phyloP scores from a whole-genome alignment of 371 early-diverging fungal genomes.

The Capillidium heterosporum region DNA sequence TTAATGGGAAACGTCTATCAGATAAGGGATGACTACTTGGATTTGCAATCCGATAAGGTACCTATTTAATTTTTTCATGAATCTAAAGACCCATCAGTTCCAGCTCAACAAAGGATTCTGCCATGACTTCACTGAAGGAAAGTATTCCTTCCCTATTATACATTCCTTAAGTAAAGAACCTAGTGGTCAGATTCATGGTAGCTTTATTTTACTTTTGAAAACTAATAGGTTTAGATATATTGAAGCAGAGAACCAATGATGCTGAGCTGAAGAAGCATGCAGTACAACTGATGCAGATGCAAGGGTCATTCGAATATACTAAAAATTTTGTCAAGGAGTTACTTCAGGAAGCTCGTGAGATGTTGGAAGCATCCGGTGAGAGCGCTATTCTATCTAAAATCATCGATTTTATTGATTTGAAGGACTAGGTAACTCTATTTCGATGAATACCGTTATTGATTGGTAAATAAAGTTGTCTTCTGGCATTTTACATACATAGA shows the following conservation, averaged over 20 bases:
- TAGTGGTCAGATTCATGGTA: constrained; percentile 46
- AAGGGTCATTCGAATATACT: constrained; percentile 4
- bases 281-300: constrained; percentile 50
- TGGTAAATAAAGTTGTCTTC: too few species aligned
- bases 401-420: not conserved
- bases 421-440: too few species aligned
- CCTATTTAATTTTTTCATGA: not conserved
- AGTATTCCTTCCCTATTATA: constrained; percentile 89
- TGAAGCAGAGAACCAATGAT: constrained; percentile 65
- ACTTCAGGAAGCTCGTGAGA: not conserved
- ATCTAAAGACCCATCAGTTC: constrained; percentile 26
- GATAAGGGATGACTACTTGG: constrained; percentile 91
- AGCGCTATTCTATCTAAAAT: not conserved
- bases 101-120: constrained; percentile 86
- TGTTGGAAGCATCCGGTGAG: not conserved
- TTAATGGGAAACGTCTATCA: constrained; percentile 85
- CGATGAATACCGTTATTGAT: too few species aligned
- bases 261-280: constrained; percentile 75
- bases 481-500: too few species aligned
- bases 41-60: constrained; percentile 65
- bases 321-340: not conserved
- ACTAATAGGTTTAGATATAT: constrained; percentile 30
- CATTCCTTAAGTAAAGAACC: constrained; percentile 51
- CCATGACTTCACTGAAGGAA: constrained; percentile 95
- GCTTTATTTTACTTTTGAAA: not conserved